Conservation (phyloP, 164 flowering plant genomes). For the Stephania japonica region DNA sequence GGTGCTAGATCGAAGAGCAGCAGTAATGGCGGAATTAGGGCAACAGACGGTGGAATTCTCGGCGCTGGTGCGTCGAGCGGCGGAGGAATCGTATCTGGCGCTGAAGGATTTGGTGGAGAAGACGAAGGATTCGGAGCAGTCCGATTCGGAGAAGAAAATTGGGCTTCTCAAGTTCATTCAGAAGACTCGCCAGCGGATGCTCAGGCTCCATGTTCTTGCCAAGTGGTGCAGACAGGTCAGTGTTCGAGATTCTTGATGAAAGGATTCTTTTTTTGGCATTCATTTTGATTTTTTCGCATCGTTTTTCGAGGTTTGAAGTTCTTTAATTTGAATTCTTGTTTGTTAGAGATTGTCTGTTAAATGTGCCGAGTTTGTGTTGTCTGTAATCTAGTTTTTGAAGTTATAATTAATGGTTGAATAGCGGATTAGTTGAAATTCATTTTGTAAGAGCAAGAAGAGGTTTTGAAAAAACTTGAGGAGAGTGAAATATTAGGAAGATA, state of each 20-base stretch:
- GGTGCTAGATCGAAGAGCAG: background rate
- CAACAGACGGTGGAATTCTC: constrained; percentile 87
- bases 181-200: constrained; percentile 96
- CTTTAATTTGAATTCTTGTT: background rate
- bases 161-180: constrained; percentile 62
- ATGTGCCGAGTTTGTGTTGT: background rate
- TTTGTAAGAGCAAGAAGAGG: background rate
- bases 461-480: background rate
- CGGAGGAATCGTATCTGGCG: constrained; percentile 77
- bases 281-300: background rate
- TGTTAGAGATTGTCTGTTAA: background rate
- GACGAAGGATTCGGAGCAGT: constrained; percentile 48
- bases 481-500: background rate
- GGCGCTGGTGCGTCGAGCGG: constrained; percentile 63
- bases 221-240: constrained; percentile 96
- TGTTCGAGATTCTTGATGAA: too few relatives aligned
- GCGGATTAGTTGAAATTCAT: background rate
- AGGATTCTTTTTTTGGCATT: background rate
- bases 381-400: background rate
- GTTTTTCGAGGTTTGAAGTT: background rate
- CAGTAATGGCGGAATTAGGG: constrained; percentile 78
- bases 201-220: constrained; percentile 82
- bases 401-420: background rate
- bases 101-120: constrained; percentile 81
- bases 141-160: constrained; percentile 88